Base-by-base conservation (phyloP, 306 rosid species). In the Dryas alaskensis region DNA sequence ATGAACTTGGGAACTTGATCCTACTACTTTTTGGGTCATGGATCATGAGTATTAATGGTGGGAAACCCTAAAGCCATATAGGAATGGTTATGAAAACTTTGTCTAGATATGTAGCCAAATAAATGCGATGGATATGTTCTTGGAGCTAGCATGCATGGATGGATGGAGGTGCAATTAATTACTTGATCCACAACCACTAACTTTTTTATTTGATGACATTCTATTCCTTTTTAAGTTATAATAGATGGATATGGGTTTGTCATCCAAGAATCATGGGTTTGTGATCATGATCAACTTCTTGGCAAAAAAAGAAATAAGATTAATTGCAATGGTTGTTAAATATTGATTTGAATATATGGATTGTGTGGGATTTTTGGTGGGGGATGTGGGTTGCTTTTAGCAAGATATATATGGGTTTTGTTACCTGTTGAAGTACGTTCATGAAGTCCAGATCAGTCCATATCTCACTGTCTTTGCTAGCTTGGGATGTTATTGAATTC, bases 1-100 rank as follows among this genome's bases (percentile, higher is more conserved):
- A 76, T 79, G 82, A 80, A 53, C 67, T 16, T 74, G 74, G 73
- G 71, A 72, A 84, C 59, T 82, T 84, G 85, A 72, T 81, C 72
- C 77, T 43, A 53, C 52, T 25, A 0, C 22, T 47, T 50, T 14
- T 50, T 53, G 58, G 65, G 48, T 58, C 74, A 31, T 31, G 37
- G 37, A 31, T 31, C 37, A 31, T 31, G 37, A 44, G 73, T 65
- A 22, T 22, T 22, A 67, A 65, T 43, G 68, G 74, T 75, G 57
- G 51, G 73, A 62, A 71, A 72, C 75, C 65, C 78, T 65, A 76
- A n/a, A 16, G 27, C 48, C 48, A n/a, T 40, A 40, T 60, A 60
- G 55, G 45, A 44, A 61, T 51, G 22, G 55, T 52, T 19, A 52
- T 74, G 75, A 68, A 80, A 67, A 60, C 37, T 37, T 6, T 11